Conservation (phyloP, 2,329 filamentous ascomycete genomes). For the Aspergillus nomiae region DNA sequence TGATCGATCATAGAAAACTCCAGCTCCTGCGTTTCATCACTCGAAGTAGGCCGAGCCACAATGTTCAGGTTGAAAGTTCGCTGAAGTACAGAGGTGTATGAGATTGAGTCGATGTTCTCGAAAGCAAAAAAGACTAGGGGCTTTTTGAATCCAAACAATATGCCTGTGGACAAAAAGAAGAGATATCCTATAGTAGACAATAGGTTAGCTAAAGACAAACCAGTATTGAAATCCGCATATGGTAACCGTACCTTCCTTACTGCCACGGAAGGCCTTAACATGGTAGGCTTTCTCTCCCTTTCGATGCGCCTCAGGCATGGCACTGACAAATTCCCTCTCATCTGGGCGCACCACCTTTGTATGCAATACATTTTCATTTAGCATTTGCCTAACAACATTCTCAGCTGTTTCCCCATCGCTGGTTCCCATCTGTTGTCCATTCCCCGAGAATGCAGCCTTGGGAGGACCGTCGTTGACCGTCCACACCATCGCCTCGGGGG, state of each 20-base stretch:
- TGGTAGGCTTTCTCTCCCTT: conserved; percentile 66
- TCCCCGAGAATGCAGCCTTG: conserved; percentile 46
- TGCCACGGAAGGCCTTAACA: conserved; percentile 64
- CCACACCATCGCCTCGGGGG: conserved; percentile 61
- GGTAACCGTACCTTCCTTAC: conserved; percentile 60
- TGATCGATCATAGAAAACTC: conserved; percentile 70
- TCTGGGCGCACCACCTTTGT: conserved; percentile 55
- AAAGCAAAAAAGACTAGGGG: conserved; percentile 65
- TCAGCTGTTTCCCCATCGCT: conserved; percentile 51
- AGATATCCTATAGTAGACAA: conserved; percentile 54
- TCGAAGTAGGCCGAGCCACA: conserved; percentile 40
- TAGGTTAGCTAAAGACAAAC: neutral
- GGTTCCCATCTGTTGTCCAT: conserved; percentile 47
- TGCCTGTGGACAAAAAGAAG: conserved; percentile 63
- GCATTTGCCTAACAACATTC: conserved; percentile 42
- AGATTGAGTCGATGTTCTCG: conserved; percentile 59
- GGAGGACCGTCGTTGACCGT: conserved; percentile 58
- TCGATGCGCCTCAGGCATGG: conserved; percentile 61
- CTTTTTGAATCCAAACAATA: conserved; percentile 68
- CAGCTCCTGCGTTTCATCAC: conserved; percentile 55
- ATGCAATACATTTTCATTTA: conserved; percentile 53
- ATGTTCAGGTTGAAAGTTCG: conserved; percentile 68
- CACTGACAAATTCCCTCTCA: conserved; percentile 61
- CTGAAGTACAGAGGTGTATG: conserved; percentile 65
- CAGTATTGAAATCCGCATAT: neutral